Conservation (phyloP, 2,329 filamentous ascomycete genomes). For the Hymenoscyphus infarciens region DNA sequence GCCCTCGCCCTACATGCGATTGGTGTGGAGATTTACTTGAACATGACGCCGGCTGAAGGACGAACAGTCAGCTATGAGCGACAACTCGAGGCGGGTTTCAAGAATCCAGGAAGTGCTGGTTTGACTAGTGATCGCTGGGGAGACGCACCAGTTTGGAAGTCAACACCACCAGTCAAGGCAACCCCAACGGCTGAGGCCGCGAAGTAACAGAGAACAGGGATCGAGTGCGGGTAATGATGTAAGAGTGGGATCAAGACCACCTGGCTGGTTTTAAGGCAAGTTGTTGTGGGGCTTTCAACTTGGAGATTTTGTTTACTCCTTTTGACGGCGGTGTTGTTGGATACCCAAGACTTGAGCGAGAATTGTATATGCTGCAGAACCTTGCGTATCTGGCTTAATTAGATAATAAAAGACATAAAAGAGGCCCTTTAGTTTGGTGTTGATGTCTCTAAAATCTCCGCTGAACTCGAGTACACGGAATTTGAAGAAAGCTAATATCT, state of each 20-base stretch:
- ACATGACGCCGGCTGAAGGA: conserved; percentile 47
- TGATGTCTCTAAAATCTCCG: too few species aligned
- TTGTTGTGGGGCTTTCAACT: not conserved
- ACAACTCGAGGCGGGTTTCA: conserved; percentile 52
- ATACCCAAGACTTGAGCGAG: too few species aligned
- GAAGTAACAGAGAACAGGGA: not conserved
- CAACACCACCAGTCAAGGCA: not conserved
- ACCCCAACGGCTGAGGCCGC: not conserved
- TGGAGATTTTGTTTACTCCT: not conserved
- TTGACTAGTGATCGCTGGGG: conserved; percentile 35
- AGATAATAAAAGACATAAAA: too few species aligned
- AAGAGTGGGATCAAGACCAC: too few species aligned
- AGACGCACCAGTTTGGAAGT: conserved; percentile 26
- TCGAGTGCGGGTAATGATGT: too few species aligned
- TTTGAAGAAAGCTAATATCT: too few species aligned
- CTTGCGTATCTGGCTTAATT: too few species aligned
- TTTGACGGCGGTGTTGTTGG: too few species aligned
- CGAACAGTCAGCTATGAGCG: conserved; percentile 53
- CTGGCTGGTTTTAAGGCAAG: too few species aligned
- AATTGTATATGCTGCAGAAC: too few species aligned
- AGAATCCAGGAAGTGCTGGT: conserved; percentile 41
- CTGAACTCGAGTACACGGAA: too few species aligned
- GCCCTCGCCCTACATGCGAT: conserved; percentile 48
- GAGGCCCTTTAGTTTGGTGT: too few species aligned
- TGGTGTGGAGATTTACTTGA: conserved; percentile 40